A percentile compares a stretch with the other conserved stretches of the same genome.
Evolutionary conservation across 73 alveolate genomes (phyloP).

Genomic region (Diophrys sp.): DNA sequence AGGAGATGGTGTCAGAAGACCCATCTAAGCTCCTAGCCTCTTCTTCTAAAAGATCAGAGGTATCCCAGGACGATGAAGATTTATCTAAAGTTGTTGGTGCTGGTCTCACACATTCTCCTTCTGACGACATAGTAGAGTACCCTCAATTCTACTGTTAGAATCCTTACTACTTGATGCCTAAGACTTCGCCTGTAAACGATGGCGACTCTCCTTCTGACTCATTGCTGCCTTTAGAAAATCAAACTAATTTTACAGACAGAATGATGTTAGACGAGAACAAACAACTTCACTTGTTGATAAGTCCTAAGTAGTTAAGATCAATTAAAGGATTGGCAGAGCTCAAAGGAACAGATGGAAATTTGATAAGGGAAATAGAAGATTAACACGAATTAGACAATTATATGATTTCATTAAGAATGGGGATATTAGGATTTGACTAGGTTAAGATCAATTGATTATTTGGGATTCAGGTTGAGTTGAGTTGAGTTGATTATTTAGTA

Average conservation of each 20-base stretch:
- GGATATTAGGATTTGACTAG: neutral
- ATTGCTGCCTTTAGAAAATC: too few relatives aligned
- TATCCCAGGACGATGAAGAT: too few relatives aligned
- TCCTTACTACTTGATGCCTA: neutral
- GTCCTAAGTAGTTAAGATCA: neutral
- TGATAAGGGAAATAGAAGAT: neutral
- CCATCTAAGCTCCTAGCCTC: too few relatives aligned
- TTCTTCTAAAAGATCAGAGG: too few relatives aligned
- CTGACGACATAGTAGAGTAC: too few relatives aligned
- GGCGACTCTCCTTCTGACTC: neutral
- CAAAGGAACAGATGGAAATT: neutral
- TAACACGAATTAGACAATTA: neutral
- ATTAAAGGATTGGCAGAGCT: neutral
- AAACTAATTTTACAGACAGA: neutral
- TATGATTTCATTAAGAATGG: neutral
- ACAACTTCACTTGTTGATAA: neutral
- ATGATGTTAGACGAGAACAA: neutral
- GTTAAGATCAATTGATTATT: neutral
- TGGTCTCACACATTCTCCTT: too few relatives aligned
- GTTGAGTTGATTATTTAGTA: too few relatives aligned
- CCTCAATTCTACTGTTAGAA: neutral
- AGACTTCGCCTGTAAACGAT: too few relatives aligned
- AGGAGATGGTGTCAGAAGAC: too few relatives aligned
- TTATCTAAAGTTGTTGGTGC: too few relatives aligned
- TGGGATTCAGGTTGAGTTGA: too few relatives aligned